Evolutionary conservation across 176 grass and related monocot genomes (phyloP), one percentile per base, ranked within the genome.

Genomic region (Puccinellia tenuiflora): DNA sequence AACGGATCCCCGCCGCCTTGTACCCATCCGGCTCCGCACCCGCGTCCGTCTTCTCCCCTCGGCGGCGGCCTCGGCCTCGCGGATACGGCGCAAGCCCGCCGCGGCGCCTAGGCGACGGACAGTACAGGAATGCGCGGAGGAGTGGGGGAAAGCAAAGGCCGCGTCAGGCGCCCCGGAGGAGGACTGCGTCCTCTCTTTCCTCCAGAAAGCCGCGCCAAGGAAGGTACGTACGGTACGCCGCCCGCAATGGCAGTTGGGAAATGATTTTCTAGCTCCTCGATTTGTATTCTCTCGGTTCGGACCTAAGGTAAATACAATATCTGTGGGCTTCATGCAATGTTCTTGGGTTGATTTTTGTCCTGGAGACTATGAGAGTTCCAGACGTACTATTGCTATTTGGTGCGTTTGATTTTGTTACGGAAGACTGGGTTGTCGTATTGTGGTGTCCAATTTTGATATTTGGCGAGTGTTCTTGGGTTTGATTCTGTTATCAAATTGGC

Each of bases 171-270:
- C 42, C 7, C 24, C 73, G 3, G 15, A 71, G 73, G 88, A 90
- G 54, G 88, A 90, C 6, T 86, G 83, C 83, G 43, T 73, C 64
- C 83, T 90, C n/a, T 83, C 83, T 12, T 90, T 90, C 74, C 88
- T 82, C 63, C 78, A 33, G 16, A 86, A 72, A n/a, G 83, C 73
- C n/a, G 73, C 78, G 17, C 79, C 88, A 17, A 90, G 65, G 78
- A 90, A 82, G 88, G 88, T 90, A 70, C 11, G 69, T 33, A 71
- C 9, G 43, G 43, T 24, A 46, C 39, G 28, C 60, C 14, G 26
- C 28, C 62, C 50, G 7, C 33, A 63, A 30, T 7, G 26, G 14
- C 60, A 63, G 8, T 63, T 63, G 16, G 17, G 45, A 28, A 33
- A 56, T 38, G 30, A 46, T 67, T 66, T 54, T 26, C 10, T 35